Evolutionary conservation across 306 rosid genomes (phyloP).

Genomic region (Medicago lupulina): DNA sequence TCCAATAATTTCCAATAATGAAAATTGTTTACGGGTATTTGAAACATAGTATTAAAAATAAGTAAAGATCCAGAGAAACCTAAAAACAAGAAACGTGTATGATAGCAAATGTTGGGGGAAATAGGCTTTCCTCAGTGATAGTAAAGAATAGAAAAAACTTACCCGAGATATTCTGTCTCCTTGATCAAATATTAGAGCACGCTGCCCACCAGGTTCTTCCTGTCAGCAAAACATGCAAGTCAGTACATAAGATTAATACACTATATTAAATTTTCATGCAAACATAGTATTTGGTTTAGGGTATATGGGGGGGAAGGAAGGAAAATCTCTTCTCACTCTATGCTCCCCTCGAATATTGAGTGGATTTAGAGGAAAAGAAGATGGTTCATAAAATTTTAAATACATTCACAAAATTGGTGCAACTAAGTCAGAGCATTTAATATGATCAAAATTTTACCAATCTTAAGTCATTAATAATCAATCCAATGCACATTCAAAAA

Average conservation of each 20-base stretch:
- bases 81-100: neutral
- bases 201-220: slow-evolving; percentile 99
- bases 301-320: neutral
- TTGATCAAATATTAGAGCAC: slow-evolving; percentile 92
- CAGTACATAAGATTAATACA: slow-evolving; percentile 16
- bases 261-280: slow-evolving; percentile 22
- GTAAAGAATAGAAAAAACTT: slow-evolving; percentile 29
- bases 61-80: slow-evolving; percentile 1
- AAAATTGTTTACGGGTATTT: slow-evolving; percentile 2
- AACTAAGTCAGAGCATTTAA: slow-evolving; percentile 3
- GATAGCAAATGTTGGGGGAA: neutral
- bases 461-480: neutral
- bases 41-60: slow-evolving; percentile 9
- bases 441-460: slow-evolving; percentile 2
- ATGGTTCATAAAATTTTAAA: neutral
- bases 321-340: neutral
- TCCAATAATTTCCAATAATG: slow-evolving; percentile 29
- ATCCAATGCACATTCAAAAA: slow-evolving; percentile 1
- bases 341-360: neutral
- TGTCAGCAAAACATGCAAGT: slow-evolving; percentile 44
- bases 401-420: slow-evolving; percentile 6
- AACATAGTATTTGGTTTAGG: neutral
- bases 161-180: slow-evolving; percentile 98
- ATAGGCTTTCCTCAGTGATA: slow-evolving; percentile 1
- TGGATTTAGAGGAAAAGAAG: neutral